Evolutionary conservation across 140 eudicot species (phyloP), one percentile per base, ranked within the genome.

Genomic region (Senecio squalidus): DNA sequence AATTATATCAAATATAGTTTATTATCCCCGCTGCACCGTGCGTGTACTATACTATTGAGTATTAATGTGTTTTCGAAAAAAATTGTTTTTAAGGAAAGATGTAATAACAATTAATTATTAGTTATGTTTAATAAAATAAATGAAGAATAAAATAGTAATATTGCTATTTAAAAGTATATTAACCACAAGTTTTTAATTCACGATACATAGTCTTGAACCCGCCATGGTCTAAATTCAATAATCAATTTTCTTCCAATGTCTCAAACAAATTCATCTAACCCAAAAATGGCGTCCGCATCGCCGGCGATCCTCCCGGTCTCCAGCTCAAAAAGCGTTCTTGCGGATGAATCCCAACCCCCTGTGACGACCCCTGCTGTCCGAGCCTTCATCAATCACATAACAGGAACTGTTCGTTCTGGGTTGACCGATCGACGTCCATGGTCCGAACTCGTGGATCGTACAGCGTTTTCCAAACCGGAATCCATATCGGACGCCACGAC

Each of bases 221-320:
- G n/a, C n/a, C n/a, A n/a, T n/a, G n/a, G n/a, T n/a, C n/a, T n/a
- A n/a, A n/a, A n/a, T n/a, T n/a, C n/a, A n/a, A n/a, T n/a, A n/a
- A n/a, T n/a, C n/a, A n/a, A n/a, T 54, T 27, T 26, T 52, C 3
- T 10, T 39, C 45, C 47, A 40, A 13, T n/a, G 14, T 40, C 20
- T 2, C 52, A 17, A 4, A 20, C 52, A 11, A 22, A 22, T 50
- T 50, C 29, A 24, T 50, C 33, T 16, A 24, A 50, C 56, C 21
- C 21, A 9, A 50, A 0, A 45, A 50, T 50, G 56, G 56, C 56
- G 8, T 23, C 56, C 18, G 17, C 34, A 25, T 25, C 56, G 29
- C 56, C 56, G 29, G 56, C 56, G 16, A 50, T 50, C 34, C 56
- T 50, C 21, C 56, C 56, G 13, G 56, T 50, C 52, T 46, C 52